Base-by-base conservation (phyloP, 306 rosid genomes). In the Lathyrus sativus region DNA sequence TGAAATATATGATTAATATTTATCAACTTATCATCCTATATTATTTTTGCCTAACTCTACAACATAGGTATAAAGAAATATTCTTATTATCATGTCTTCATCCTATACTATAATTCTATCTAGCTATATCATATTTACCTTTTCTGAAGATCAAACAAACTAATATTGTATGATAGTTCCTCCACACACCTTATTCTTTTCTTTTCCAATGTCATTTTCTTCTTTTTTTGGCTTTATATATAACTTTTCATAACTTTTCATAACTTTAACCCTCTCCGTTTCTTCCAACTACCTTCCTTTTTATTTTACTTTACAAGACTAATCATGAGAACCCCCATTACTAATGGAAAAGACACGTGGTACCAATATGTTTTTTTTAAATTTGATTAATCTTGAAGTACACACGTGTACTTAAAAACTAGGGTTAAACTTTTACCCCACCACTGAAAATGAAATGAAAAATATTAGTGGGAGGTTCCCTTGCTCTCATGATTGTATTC, bases 381-480 rank as follows among this genome's bases (percentile, higher is more conserved):
- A 13, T 26, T 35, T 1, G 2, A 6, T 67, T 71, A 53, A 67
- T 26, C 56, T 22, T 7, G n/a, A 43, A 78, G 75, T 24, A 7
- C 14, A 59, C 81, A 43, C 78, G 74, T 67, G 61, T 51, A 42
- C 51, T 61, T 66, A 13, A 77, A 13, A 71, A 67, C 35, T 51
- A 71, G 55, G 7, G 39, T 7, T 35, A 35, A 2, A 35, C 39
- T 35, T 35, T 35, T 35, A 35, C 39, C 74, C 67, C 71, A 59
- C 74, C 71, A 78, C 67, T 35, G 10, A 49, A 46, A 55, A 11
- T 38, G 33, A 22, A 7, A 46, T 45, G 46, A 22, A 29, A 37
- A 63, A 29, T 9, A 9, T 0, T 75, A 70, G 84, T 80, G 80
- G 74, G 74, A 50, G 46, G 74, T 70, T 57, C 77, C 50, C 66